A percentile compares a stretch with the other conserved stretches of the same genome.
phyloP scores from a whole-genome alignment of 176 grass and related monocot genomes.

The Triticum turgidum region DNA sequence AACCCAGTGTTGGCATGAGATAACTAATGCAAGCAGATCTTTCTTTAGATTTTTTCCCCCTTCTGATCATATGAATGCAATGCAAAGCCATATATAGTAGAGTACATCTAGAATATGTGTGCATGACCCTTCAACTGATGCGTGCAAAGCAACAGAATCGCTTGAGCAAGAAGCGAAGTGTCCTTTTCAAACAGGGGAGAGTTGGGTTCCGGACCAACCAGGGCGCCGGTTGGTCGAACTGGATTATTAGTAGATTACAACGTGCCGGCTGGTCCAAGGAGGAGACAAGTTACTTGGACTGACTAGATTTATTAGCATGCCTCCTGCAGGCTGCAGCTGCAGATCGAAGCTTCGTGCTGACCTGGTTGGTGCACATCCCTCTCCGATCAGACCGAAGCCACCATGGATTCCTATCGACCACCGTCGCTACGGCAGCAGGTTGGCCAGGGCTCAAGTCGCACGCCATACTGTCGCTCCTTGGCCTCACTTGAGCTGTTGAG shows the following conservation, averaged over 20 bases:
- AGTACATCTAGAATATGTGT: not conserved
- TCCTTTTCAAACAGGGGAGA: slow-evolving; percentile 14
- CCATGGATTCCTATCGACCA: slow-evolving; percentile 19
- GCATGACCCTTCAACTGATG: slow-evolving; percentile 12
- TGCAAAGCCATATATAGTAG: not conserved
- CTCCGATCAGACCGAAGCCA: slow-evolving; percentile 35
- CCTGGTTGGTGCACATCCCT: slow-evolving; percentile 38
- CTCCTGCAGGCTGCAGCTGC: not conserved
- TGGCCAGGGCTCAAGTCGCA: slow-evolving; percentile 30
- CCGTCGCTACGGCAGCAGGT: slow-evolving; percentile 30
- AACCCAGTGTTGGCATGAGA: slow-evolving; percentile 3
- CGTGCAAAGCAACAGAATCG: slow-evolving; percentile 34
- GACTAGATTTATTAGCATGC: not conserved
- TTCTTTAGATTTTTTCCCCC: not conserved
- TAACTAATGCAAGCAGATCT: not conserved
- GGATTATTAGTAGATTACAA: slow-evolving; percentile 45
- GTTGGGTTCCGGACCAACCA: slow-evolving; percentile 30
- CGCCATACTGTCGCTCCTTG: slow-evolving; percentile 5
- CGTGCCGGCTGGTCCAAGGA: slow-evolving; percentile 36
- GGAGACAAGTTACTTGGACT: not conserved
- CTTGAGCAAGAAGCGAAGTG: slow-evolving; percentile 48
- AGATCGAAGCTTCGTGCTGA: slow-evolving; percentile 32
- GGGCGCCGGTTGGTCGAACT: slow-evolving; percentile 11
- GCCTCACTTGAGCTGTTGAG: not conserved
- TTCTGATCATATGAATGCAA: not conserved